These are phyloP conservation scores for Suillus discolor DNA, from an alignment of 768 basidiomycete species.

Conservation along the genomic window DNA sequence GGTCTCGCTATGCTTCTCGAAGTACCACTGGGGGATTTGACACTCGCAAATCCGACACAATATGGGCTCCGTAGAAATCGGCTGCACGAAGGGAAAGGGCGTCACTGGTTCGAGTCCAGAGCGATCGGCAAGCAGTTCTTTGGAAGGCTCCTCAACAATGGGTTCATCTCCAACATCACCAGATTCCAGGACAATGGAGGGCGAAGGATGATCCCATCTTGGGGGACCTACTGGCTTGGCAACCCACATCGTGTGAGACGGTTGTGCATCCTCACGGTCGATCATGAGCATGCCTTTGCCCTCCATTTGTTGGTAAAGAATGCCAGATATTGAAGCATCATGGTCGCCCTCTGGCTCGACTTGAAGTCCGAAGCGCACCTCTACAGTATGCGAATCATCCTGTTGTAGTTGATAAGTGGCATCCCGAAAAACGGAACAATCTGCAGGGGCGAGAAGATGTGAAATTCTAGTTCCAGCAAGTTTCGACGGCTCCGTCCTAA, in stretches of 20 bases:
- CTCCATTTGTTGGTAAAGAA: conserved; percentile 85
- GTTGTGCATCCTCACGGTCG: conserved; percentile 83
- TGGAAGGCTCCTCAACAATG: conserved; percentile 27
- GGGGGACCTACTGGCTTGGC: conserved; percentile 80
- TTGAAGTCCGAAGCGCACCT: conserved; percentile 86
- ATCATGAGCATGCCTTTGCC: conserved; percentile 99
- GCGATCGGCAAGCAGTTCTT: conserved; percentile 44
- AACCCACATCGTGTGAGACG: conserved; percentile 99
- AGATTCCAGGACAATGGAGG: conserved; percentile 57
- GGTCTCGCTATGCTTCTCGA: conserved; percentile 99
- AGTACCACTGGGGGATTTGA: conserved; percentile 98
- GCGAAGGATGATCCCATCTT: conserved; percentile 67
- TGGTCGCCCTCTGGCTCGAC: conserved; percentile 62
- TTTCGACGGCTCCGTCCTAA: conserved; percentile 81
- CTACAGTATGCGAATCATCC: conserved; percentile 93
- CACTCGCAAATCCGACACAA: conserved; percentile 98
- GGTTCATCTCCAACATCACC: conserved; percentile 43
- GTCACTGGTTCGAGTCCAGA: conserved; percentile 51
- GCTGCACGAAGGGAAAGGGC: conserved; percentile 74
- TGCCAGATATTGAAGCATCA: conserved; percentile 52
- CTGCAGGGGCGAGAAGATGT: conserved; percentile 72
- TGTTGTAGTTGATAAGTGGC: conserved; percentile 84
- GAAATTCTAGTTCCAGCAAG: conserved; percentile 82
- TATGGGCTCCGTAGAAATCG: conserved; percentile 81
- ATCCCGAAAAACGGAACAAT: conserved; percentile 82